Evolutionary conservation across 2,329 filamentous ascomycete species (phyloP).

Genomic region (Ceratocystis colombiana): DNA sequence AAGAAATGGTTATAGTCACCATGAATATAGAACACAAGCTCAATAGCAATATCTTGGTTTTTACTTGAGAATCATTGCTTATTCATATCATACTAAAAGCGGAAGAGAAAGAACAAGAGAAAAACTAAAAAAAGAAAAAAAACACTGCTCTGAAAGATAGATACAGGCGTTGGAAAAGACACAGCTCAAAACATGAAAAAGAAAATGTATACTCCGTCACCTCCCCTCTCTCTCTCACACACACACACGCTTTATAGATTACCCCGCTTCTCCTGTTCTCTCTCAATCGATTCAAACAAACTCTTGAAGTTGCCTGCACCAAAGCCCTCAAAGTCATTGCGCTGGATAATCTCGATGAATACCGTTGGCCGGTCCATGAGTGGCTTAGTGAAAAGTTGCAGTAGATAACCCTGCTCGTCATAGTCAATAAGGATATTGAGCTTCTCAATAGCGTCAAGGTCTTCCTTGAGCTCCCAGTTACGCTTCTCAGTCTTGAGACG

Average conservation of each 20-base stretch:
- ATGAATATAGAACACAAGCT: not conserved
- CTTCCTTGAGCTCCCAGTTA: constrained; percentile 60
- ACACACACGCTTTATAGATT: constrained; percentile 50
- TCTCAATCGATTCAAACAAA: constrained; percentile 87
- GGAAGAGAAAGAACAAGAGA: not conserved
- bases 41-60: constrained; percentile 8
- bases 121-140: not conserved
- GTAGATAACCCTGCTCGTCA: constrained; percentile 78
- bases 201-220: not conserved
- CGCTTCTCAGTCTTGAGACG: constrained; percentile 56
- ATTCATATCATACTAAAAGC: not conserved
- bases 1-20: not conserved
- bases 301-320: constrained; percentile 95
- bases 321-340: constrained; percentile 82
- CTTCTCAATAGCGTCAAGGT: constrained; percentile 63
- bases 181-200: not conserved
- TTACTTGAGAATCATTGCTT: constrained; percentile 7
- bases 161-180: not conserved
- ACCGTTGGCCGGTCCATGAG: constrained; percentile 91
- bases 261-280: constrained; percentile 77
- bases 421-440: constrained; percentile 92
- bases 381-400: constrained; percentile 72
- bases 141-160: not conserved
- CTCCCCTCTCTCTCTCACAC: not conserved
- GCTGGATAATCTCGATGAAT: constrained; percentile 92